Evolutionary conservation across 2,329 filamentous ascomycete genomes (phyloP), one percentile per base, ranked within the genome.

Genomic region (Chaetomium strumarium): DNA sequence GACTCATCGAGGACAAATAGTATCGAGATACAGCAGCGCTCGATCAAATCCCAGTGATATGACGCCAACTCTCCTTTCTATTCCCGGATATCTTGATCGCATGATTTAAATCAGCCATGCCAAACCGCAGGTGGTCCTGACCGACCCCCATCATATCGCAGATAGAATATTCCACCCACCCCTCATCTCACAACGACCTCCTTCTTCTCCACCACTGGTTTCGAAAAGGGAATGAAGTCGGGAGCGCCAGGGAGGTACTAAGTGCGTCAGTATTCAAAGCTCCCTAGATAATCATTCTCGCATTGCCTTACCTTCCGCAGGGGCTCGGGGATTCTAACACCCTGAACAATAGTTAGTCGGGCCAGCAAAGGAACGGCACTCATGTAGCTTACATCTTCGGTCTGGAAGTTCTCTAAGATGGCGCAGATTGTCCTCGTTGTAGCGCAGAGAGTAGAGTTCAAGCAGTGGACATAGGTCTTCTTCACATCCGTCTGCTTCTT

Each of bases 401-500:
- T 93, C 75, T 99, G 93, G 72, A 92, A 97, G 73, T 97, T 99
- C 74, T 99, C 93, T 37, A 99, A 80, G 40, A 99, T 78, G 68
- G 92, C 96, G 78, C 93, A 97, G 46, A 97, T 78, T 0, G 92
- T 90, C 67, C 92, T 81, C 67, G 95, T 91, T 1, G 92, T 96
- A 16, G 92, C 92, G 69, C 87, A 92, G 37, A 96, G 77, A 17
- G 88, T 96, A 11, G 86, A 86, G 69, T 84, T 88, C 45, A 90
- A 73, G 36, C 81, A 88, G 50, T 99, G 93, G 36, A 95, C 91
- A 67, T 96, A 99, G 61, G 90, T 86, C 81, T 97, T 99, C 70
- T 86, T 86, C 52, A 80, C 78, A 60, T 91, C 89, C 29, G 85
- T 91, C 70, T 88, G 84, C 67, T 85, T 88, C 79, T 96, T 97